phyloP scores from a whole-genome alignment of 139 green algal genomes.

The Protoeuglena noctilucae region DNA sequence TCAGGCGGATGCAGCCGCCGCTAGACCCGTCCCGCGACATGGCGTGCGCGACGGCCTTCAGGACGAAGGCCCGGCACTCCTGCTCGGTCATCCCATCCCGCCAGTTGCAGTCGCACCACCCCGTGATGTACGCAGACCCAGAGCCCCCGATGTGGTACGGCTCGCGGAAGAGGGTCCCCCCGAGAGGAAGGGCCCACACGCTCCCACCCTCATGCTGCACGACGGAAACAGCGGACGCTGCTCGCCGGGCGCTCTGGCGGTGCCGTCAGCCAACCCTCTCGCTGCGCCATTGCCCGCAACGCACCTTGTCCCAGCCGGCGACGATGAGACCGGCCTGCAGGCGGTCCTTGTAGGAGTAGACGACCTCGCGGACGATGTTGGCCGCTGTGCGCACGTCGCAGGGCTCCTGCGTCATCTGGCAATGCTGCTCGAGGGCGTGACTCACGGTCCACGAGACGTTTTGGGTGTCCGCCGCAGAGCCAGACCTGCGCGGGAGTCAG shows the following conservation, averaged over 20 bases:
- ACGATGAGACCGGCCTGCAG: slow-evolving; percentile 54
- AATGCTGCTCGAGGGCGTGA: too few relatives aligned
- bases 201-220: slow-evolving; percentile 41
- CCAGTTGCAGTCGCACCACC: slow-evolving; percentile 56
- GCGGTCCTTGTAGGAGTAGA: slow-evolving; percentile 76
- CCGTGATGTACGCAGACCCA: slow-evolving; percentile 75
- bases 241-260: not conserved
- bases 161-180: slow-evolving; percentile 48
- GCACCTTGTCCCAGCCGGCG: slow-evolving; percentile 33
- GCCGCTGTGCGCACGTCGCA: too few relatives aligned
- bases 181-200: slow-evolving; percentile 66
- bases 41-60: slow-evolving; percentile 47
- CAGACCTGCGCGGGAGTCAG: too few relatives aligned
- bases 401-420: too few relatives aligned
- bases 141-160: slow-evolving; percentile 40
- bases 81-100: slow-evolving; percentile 48
- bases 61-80: slow-evolving; percentile 61
- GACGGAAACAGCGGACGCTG: too few relatives aligned
- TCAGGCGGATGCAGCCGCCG: slow-evolving; percentile 66
- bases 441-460: too few relatives aligned
- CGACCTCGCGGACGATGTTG: slow-evolving; percentile 49
- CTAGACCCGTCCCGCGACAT: slow-evolving; percentile 66
- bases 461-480: slow-evolving; percentile 30
- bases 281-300: slow-evolving; percentile 3
- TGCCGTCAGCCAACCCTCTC: not conserved